phyloP scores from a whole-genome alignment of 148 eudicot genomes.

The Polygonum maritimum region DNA sequence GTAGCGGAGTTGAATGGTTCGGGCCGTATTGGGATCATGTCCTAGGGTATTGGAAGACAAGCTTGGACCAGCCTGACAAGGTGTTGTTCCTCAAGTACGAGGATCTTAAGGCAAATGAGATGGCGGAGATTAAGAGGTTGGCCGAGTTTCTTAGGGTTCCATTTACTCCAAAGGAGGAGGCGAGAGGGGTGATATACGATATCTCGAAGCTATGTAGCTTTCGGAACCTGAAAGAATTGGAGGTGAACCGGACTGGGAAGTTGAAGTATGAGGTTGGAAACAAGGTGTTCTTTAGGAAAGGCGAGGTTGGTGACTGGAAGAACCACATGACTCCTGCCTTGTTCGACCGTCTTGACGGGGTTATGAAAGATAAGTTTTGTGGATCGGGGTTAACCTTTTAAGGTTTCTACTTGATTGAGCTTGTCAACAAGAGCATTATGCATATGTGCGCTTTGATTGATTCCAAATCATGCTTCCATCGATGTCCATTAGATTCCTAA shows the following conservation, averaged over 20 bases:
- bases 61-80: neutral
- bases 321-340: slow-evolving; percentile 1
- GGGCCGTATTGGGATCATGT: slow-evolving; percentile 5
- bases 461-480: neutral
- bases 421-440: neutral
- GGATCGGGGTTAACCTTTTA: slow-evolving; percentile 2
- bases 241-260: slow-evolving; percentile 7
- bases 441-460: neutral
- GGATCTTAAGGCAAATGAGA: slow-evolving; percentile 1
- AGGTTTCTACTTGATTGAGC: neutral
- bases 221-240: slow-evolving; percentile 7
- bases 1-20: neutral
- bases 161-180: slow-evolving; percentile 4
- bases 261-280: neutral
- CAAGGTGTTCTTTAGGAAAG: slow-evolving; percentile 3
- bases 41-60: slow-evolving; percentile 5
- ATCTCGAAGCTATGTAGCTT: slow-evolving; percentile 4
- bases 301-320: slow-evolving; percentile 8
- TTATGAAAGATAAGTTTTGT: neutral
- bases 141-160: slow-evolving; percentile 4
- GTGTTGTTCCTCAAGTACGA: slow-evolving; percentile 14
- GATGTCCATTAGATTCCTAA: neutral
- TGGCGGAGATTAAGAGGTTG: neutral
- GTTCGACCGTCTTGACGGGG: neutral
- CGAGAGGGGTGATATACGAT: neutral